These are phyloP conservation scores for Ophiostoma triangulosporum DNA, from an alignment of 2,329 filamentous ascomycete genomes.

Conservation along the genomic window DNA sequence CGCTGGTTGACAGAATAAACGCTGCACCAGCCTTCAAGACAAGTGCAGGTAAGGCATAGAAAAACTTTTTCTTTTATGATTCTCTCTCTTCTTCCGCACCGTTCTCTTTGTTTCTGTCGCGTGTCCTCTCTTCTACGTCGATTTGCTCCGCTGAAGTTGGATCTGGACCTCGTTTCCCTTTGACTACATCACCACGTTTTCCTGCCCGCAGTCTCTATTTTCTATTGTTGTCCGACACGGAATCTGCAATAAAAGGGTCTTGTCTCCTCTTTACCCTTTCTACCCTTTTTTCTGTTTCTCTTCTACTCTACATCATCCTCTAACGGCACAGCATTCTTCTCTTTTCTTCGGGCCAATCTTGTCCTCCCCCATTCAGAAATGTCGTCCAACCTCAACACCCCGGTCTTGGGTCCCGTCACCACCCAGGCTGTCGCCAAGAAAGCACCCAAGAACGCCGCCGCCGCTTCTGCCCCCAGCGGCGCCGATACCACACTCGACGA, in stretches of 20 bases:
- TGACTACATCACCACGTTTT: constrained; percentile 1
- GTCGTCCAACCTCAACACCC: constrained; percentile 51
- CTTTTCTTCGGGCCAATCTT: constrained; percentile 67
- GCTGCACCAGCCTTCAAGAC: constrained; percentile 44
- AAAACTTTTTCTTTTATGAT: constrained; percentile 9
- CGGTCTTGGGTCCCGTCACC: constrained; percentile 41
- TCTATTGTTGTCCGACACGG: not conserved
- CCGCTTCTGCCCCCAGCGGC: not conserved
- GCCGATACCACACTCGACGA: constrained; percentile 26
- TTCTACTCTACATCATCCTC: not conserved
- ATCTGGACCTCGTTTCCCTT: constrained; percentile 2
- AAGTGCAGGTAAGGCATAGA: constrained; percentile 39
- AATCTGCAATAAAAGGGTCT: constrained; percentile 5
- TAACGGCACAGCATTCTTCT: constrained; percentile 55
- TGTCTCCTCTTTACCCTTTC: not conserved
- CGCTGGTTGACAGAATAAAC: constrained; percentile 41
- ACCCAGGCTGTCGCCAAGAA: constrained; percentile 16
- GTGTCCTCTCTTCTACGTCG: constrained; percentile 5
- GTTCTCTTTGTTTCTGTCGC: constrained; percentile 8
- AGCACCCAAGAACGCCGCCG: not conserved
- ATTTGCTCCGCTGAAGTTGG: constrained; percentile 3
- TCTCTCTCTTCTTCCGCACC: not conserved
- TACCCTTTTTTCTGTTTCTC: not conserved
- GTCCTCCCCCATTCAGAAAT: constrained; percentile 49
- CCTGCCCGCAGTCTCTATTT: not conserved